Conservation (phyloP, 306 rosid genomes). For the Quercus rubra region DNA sequence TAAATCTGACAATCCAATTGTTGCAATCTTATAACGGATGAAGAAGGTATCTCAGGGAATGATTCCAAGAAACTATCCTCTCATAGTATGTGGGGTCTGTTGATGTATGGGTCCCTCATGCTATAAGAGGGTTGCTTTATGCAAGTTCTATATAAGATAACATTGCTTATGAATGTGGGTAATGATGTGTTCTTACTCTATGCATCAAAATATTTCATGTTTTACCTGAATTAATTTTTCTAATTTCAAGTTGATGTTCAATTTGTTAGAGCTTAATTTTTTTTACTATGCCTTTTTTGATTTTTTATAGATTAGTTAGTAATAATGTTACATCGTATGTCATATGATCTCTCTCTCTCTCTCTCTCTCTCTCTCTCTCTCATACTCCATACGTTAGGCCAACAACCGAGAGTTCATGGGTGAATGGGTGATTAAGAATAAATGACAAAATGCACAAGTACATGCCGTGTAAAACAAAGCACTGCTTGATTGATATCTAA, state of each 20-base stretch:
- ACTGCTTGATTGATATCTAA: background rate
- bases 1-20: too few species aligned
- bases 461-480: background rate
- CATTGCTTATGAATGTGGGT: too few species aligned
- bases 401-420: slow-evolving; percentile 26
- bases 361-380: too few species aligned
- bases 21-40: too few species aligned
- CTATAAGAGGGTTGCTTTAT: too few species aligned
- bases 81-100: too few species aligned
- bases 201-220: background rate
- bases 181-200: too few species aligned
- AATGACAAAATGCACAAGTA: slow-evolving; percentile 6
- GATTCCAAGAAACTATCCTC: too few species aligned
- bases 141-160: too few species aligned
- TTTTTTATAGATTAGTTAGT: slow-evolving; percentile 19
- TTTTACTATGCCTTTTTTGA: background rate
- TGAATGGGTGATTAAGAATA: slow-evolving; percentile 16
- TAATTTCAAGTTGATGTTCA: background rate
- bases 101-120: too few species aligned
- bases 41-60: too few species aligned
- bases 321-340: slow-evolving; percentile 1
- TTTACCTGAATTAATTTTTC: background rate
- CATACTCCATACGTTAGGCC: slow-evolving; percentile 22
- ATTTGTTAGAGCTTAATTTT: background rate
- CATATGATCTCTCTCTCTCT: background rate